phyloP scores from a whole-genome alignment of 1,284 basidiomycete genomes.

The Kalmanozyma brasiliensis region DNA sequence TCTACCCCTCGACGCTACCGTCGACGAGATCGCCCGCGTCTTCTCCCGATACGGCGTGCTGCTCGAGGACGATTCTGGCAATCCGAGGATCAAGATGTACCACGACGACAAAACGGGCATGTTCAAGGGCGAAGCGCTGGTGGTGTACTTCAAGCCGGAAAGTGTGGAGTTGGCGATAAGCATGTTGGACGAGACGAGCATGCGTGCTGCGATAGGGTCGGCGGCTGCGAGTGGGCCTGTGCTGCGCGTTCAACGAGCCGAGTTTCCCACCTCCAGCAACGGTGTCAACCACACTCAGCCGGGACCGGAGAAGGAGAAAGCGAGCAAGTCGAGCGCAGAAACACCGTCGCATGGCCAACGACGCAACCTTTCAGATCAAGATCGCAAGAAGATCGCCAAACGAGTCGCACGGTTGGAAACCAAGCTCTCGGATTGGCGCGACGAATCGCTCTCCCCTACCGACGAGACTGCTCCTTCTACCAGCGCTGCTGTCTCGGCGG shows the following conservation, averaged over 20 bases:
- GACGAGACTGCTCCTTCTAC: conserved; percentile 4
- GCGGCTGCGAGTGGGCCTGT: conserved; percentile 70
- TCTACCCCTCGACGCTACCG: conserved; percentile 81
- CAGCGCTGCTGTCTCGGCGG: conserved; percentile 1
- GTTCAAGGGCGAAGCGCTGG: conserved; percentile 93
- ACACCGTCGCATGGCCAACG: neutral
- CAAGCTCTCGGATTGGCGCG: conserved; percentile 64
- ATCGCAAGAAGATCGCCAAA: conserved; percentile 49
- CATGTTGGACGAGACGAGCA: conserved; percentile 89
- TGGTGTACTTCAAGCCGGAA: conserved; percentile 97
- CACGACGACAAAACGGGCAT: conserved; percentile 77
- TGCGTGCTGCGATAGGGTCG: conserved; percentile 80
- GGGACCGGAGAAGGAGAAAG: conserved; percentile 3
- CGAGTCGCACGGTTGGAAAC: conserved; percentile 52
- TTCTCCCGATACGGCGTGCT: conserved; percentile 92
- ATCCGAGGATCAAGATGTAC: conserved; percentile 93
- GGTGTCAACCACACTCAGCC: no score
- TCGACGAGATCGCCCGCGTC: conserved; percentile 79
- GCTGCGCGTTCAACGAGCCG: conserved; percentile 85
- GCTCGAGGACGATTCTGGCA: conserved; percentile 86
- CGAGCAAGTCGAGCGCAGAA: neutral
- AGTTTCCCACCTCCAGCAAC: conserved; percentile 72
- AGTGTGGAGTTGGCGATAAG: conserved; percentile 86
- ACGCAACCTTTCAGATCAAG: conserved; percentile 42
- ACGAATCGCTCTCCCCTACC: conserved; percentile 40